These are phyloP conservation scores for Sporobolomyces phaffii DNA, from an alignment of 768 basidiomycete genomes.

Conservation along the genomic window DNA sequence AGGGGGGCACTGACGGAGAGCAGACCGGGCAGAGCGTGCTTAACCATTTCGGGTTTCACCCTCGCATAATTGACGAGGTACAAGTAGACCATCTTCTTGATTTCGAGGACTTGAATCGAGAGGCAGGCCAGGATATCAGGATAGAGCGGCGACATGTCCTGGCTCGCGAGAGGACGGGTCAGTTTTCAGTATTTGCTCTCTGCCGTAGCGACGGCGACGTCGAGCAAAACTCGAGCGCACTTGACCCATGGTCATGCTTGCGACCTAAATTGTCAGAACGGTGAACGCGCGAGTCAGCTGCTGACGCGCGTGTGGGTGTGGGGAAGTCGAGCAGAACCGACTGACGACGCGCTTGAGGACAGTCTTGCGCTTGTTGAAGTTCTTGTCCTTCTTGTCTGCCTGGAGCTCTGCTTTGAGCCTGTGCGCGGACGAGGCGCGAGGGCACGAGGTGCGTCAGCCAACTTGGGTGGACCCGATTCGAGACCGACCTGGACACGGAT, in stretches of 20 bases:
- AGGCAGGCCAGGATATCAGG: conserved; percentile 93
- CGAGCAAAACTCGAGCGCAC: too few relatives aligned
- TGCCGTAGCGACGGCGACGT: too few relatives aligned
- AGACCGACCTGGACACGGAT: too few relatives aligned
- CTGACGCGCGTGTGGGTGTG: too few relatives aligned
- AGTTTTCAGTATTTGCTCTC: neutral
- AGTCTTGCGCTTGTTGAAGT: conserved; percentile 84
- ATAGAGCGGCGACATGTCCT: conserved; percentile 65
- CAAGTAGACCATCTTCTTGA: conserved; percentile 77
- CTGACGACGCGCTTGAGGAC: conserved; percentile 87
- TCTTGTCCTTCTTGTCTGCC: conserved; percentile 77
- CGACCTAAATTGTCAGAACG: conserved; percentile 43
- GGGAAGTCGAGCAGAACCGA: neutral
- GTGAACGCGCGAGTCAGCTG: too few relatives aligned
- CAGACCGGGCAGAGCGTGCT: conserved; percentile 82
- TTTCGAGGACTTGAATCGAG: conserved; percentile 88
- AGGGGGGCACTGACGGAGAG: conserved; percentile 59
- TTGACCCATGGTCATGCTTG: conserved; percentile 99
- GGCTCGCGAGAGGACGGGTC: neutral
- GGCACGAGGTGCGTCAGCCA: neutral
- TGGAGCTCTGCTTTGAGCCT: conserved; percentile 40
- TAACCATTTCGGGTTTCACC: conserved; percentile 85
- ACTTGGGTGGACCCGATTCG: too few relatives aligned
- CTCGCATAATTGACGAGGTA: conserved; percentile 96
- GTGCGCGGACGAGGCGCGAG: neutral